These are phyloP conservation scores for Cladorrhinum samala DNA, from an alignment of 495 filamentous ascomycete genomes.

Conservation along the genomic window DNA sequence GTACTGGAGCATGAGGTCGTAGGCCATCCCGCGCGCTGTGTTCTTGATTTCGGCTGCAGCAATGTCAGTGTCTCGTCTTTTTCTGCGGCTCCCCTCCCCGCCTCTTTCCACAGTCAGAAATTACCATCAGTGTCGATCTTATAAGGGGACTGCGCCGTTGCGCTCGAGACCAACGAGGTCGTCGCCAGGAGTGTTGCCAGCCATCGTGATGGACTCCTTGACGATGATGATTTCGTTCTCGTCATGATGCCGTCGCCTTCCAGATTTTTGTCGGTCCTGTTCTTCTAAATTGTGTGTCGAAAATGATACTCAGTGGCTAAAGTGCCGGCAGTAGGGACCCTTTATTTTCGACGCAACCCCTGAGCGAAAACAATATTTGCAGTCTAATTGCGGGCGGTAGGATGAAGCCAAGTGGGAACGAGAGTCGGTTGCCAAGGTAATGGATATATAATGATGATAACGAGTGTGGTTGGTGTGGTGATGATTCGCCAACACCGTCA, in stretches of 20 bases:
- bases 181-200: constrained; percentile 16
- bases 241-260: background rate
- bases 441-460: background rate
- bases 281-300: background rate
- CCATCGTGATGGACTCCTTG: constrained; percentile 12
- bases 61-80: constrained; percentile 5
- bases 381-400: too few relatives aligned
- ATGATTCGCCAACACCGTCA: constrained; percentile 7
- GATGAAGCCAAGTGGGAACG: background rate
- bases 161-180: constrained; percentile 12
- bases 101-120: too few relatives aligned
- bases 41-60: constrained; percentile 53
- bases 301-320: too few relatives aligned
- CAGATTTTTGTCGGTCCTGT: background rate
- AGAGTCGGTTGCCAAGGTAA: background rate
- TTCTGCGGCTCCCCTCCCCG: background rate
- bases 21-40: constrained; percentile 55
- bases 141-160: constrained; percentile 21
- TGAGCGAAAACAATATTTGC: too few relatives aligned
- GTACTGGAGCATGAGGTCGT: constrained; percentile 61
- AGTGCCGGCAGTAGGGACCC: too few relatives aligned
- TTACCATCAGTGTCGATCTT: constrained; percentile 23
- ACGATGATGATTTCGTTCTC: constrained; percentile 6
- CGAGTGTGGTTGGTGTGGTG: background rate
- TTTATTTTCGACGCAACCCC: too few relatives aligned